Percentiles rank a stretch among this genome's conserved stretches.
Conservation (phyloP, 495 filamentous ascomycete species). For the Hypoxylon lienhwacheense region DNA sequence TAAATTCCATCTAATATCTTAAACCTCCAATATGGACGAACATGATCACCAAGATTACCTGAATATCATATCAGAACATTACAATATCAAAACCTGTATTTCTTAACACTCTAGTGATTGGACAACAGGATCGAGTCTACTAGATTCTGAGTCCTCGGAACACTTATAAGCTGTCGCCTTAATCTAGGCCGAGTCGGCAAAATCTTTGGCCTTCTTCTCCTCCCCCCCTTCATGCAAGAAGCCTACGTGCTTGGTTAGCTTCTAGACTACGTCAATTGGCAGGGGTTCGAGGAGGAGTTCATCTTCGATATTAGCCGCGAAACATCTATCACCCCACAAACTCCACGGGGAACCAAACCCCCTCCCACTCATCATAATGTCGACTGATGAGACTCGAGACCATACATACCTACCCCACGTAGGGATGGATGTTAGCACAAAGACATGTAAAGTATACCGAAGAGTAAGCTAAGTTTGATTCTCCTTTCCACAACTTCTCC, state of each 20-base stretch:
- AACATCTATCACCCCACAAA: slow-evolving; percentile 36
- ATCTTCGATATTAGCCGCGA: slow-evolving; percentile 41
- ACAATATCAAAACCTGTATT: too few species aligned
- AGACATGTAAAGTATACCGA: slow-evolving; percentile 14
- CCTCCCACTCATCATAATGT: slow-evolving; percentile 20
- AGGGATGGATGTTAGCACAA: neutral
- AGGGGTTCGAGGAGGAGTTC: slow-evolving; percentile 28
- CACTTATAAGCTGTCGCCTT: slow-evolving; percentile 25
- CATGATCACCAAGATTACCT: too few species aligned
- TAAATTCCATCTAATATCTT: too few species aligned
- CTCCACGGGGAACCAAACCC: slow-evolving; percentile 24
- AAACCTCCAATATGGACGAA: too few species aligned
- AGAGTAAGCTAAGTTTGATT: slow-evolving; percentile 1
- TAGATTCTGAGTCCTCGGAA: too few species aligned
- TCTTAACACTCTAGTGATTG: too few species aligned
- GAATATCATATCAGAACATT: too few species aligned
- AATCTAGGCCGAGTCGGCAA: slow-evolving; percentile 31
- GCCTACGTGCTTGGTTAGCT: slow-evolving; percentile 16
- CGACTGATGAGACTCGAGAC: slow-evolving; percentile 16
- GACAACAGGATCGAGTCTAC: too few species aligned
- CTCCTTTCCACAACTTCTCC: slow-evolving; percentile 4
- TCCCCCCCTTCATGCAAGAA: slow-evolving; percentile 3
- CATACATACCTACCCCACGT: too few species aligned
- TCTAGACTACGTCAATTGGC: slow-evolving; percentile 25
- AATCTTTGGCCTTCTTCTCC: slow-evolving; percentile 6